Conservation (phyloP, 768 basidiomycete species). For the Boletales sp. region DNA sequence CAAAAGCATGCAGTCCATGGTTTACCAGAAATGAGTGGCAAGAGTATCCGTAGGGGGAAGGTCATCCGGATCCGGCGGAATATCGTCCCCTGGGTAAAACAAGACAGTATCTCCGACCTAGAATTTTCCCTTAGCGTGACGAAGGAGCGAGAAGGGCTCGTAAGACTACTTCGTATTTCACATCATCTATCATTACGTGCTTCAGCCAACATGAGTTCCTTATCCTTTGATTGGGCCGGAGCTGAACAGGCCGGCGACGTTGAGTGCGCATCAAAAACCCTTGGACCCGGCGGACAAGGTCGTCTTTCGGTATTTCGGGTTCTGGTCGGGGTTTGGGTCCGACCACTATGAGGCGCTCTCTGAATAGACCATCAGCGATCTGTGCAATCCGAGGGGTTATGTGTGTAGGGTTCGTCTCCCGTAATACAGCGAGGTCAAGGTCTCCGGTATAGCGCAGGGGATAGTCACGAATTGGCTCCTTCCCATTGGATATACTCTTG, state of each 20-base stretch:
- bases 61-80: constrained; percentile 34
- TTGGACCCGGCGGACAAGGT: constrained; percentile 17
- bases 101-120: constrained; percentile 66
- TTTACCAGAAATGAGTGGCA: constrained; percentile 63
- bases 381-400: constrained; percentile 59
- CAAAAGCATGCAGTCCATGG: not conserved
- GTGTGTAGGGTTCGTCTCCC: constrained; percentile 52
- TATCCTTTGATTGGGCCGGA: constrained; percentile 33
- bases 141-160: not conserved
- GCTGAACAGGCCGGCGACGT: constrained; percentile 12
- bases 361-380: constrained; percentile 50
- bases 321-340: constrained; percentile 37
- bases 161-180: constrained; percentile 40
- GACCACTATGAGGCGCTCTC: constrained; percentile 51
- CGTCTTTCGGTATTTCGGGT: constrained; percentile 7
- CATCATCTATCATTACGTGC: constrained; percentile 40
- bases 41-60: constrained; percentile 40
- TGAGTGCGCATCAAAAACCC: constrained; percentile 20
- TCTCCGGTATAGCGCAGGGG: constrained; percentile 31
- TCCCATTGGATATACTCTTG: not conserved
- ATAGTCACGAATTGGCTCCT: not conserved
- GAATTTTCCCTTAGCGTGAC: not conserved
- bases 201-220: constrained; percentile 34
- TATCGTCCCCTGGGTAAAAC: constrained; percentile 38
- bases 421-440: constrained; percentile 55